phyloP scores from a whole-genome alignment of 2,329 filamentous ascomycete species.

The Lasiodiplodia sp. region DNA sequence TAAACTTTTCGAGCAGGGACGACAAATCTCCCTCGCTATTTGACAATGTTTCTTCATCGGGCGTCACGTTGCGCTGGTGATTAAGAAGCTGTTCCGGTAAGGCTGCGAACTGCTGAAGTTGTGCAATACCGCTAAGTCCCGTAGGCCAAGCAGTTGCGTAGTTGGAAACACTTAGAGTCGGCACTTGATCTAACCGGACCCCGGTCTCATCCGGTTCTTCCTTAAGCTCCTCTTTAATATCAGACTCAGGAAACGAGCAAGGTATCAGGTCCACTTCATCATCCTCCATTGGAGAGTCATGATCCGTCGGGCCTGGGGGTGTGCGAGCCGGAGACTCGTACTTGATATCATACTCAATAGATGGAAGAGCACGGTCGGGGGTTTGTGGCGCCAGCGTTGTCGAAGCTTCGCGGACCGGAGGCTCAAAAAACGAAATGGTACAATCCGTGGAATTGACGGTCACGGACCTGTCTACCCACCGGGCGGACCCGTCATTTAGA shows the following conservation, averaged over 20 bases:
- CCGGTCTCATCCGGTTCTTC: neutral
- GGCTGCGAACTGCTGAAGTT: too few relatives aligned
- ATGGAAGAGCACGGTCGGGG: neutral
- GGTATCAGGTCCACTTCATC: neutral
- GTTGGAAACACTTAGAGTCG: too few relatives aligned
- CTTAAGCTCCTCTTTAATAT: neutral
- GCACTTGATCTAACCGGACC: neutral
- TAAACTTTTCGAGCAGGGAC: neutral
- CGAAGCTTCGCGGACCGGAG: neutral
- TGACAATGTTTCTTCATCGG: neutral
- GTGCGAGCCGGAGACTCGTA: neutral
- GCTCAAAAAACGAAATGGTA: neutral
- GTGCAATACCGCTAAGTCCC: too few relatives aligned
- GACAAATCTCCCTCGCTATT: neutral
- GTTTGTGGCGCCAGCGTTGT: fast-evolving
- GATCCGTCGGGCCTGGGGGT: fast-evolving
- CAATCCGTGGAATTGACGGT: neutral
- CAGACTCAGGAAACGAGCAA: neutral
- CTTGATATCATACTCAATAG: neutral
- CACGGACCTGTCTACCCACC: neutral
- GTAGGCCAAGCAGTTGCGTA: too few relatives aligned
- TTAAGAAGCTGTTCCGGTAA: too few relatives aligned
- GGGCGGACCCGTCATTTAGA: neutral
- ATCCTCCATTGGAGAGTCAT: neutral
- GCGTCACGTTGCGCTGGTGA: too few relatives aligned